Evolutionary conservation across 2,329 filamentous ascomycete genomes (phyloP), one percentile per base, ranked within the genome.

Genomic region (Conoideocrella luteorostrata): DNA sequence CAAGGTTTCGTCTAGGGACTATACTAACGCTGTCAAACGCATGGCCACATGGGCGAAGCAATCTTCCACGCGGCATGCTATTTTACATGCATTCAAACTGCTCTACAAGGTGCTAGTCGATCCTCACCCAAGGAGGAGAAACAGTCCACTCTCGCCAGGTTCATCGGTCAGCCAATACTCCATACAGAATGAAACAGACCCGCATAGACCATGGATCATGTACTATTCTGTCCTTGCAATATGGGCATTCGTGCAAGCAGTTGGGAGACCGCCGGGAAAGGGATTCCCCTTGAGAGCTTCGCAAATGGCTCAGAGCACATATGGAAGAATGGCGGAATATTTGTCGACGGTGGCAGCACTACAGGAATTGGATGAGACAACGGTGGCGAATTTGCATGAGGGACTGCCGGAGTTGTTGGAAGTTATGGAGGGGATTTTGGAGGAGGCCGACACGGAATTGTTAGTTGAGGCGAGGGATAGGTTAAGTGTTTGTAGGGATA

Each of bases 191-290:
- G 89, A 95, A 57, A 79, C 83, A 23, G 78, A 95, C 21, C 80
- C 93, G 18, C 91, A 95, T 54, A 76, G 88, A 21, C 87, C 89
- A 0, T 95, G 89, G 88, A 86, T 94, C 34, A 75, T 95, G 59
- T 95, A 95, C 65, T 91, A 91, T 54, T 86, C 89, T 0, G 80
- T 83, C 1, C 69, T 95, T 42, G 85, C 88, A 39, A 88, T 95
- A 10, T 95, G 88, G 88, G 85, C 80, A 4, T 95, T 91, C 56
- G 88, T 88, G 3, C 88, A 82, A 54, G 87, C n/a, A n/a, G n/a
- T n/a, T n/a, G n/a, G n/a, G n/a, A n/a, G n/a, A n/a, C n/a, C n/a
- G n/a, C n/a, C n/a, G n/a, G n/a, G n/a, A n/a, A n/a, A n/a, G n/a
- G n/a, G n/a, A n/a, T n/a, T n/a, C n/a, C n/a, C n/a, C n/a, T 68